A percentile compares a stretch with the other conserved stretches of the same genome.
Evolutionary conservation across 306 rosid genomes (phyloP).

Genomic region (Argentina anserina): DNA sequence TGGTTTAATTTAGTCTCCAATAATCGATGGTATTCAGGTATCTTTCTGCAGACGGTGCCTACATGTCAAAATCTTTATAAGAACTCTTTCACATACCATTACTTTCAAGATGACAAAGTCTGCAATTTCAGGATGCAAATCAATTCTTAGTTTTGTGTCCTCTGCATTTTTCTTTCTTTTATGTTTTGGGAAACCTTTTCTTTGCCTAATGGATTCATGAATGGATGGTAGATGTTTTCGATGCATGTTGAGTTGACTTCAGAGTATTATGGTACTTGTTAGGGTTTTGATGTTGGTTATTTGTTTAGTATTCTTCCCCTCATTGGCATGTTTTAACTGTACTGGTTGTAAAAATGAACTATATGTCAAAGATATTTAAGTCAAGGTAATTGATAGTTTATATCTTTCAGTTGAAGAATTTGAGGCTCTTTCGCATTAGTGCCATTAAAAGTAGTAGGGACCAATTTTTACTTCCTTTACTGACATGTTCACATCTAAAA

Average conservation of each 20-base stretch:
- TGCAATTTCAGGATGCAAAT: conserved; percentile 84
- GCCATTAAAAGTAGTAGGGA: neutral
- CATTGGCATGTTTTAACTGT: neutral
- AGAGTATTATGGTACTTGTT: conserved; percentile 6
- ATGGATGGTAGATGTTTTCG: neutral
- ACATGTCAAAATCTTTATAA: conserved; percentile 97
- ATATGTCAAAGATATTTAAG: neutral
- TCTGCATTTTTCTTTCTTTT: neutral
- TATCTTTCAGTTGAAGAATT: neutral
- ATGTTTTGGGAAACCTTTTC: neutral
- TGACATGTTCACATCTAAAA: neutral
- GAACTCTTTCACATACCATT: conserved; percentile 93
- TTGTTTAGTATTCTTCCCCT: neutral
- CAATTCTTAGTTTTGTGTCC: conserved; percentile 71
- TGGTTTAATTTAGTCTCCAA: neutral
- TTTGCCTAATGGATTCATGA: conserved; percentile 1
- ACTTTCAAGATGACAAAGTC: conserved; percentile 78
- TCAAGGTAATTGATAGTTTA: neutral
- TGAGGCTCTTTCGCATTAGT: neutral
- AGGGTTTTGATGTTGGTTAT: conserved; percentile 1
- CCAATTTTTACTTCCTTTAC: neutral
- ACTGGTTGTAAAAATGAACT: neutral
- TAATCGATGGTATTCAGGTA: neutral
- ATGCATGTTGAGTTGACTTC: neutral
- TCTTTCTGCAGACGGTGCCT: conserved; percentile 82